Conservation (phyloP, 192 early-diverging fungal species). For the Chytriomyces confervae region DNA sequence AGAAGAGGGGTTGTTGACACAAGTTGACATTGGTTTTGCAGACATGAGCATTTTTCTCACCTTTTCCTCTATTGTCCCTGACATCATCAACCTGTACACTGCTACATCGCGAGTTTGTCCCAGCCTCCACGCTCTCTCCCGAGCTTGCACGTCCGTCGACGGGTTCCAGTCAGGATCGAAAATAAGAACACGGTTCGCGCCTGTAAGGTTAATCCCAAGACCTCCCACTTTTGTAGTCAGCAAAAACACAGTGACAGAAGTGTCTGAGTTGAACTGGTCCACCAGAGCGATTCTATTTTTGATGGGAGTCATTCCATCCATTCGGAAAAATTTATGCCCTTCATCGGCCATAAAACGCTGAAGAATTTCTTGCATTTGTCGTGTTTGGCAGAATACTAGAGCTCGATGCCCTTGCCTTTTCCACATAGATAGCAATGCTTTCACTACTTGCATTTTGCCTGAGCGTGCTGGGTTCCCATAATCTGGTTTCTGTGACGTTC, state of each 20-base stretch:
- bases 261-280: conserved; percentile 81
- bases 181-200: conserved; percentile 91
- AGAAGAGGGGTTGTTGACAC: too few species aligned
- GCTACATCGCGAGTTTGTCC: conserved; percentile 89
- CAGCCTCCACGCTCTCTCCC: conserved; percentile 94
- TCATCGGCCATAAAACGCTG: conserved; percentile 70
- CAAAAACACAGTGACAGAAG: conserved; percentile 82
- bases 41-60: neutral
- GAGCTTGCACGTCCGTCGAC: conserved; percentile 92
- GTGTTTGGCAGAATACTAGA: conserved; percentile 92
- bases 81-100: conserved; percentile 95
- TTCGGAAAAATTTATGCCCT: conserved; percentile 76
- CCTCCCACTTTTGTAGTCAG: conserved; percentile 98
- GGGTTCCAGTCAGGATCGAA: conserved; percentile 99
- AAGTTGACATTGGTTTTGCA: too few species aligned
- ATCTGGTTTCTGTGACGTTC: conserved; percentile 48
- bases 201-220: conserved; percentile 92
- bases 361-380: conserved; percentile 95
- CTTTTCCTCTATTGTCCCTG: conserved; percentile 92
- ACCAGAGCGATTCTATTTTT: conserved; percentile 81
- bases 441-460: conserved; percentile 92
- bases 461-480: conserved; percentile 71
- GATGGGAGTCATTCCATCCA: conserved; percentile 96
- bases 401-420: conserved; percentile 79
- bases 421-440: conserved; percentile 86